Conservation (phyloP, 179 eudicot genomes). For the Nepenthes alata region DNA sequence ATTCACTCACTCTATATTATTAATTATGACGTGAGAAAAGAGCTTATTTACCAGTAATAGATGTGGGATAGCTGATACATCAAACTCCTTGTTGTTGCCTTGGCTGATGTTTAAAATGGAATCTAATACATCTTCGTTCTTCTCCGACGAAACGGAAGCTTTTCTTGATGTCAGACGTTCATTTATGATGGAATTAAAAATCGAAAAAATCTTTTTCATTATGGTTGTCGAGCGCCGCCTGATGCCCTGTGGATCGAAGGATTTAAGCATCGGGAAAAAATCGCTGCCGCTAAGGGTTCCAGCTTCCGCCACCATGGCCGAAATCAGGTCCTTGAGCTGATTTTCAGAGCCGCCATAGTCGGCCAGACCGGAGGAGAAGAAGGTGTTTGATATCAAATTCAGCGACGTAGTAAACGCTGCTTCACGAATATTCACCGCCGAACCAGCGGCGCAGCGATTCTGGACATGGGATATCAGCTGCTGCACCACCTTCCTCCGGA, state of each 20-base stretch:
- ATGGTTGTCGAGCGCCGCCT: conserved; percentile 10
- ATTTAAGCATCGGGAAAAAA: conserved; percentile 16
- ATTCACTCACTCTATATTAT: too few species aligned
- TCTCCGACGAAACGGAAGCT: conserved; percentile 1
- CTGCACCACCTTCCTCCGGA: conserved; percentile 12
- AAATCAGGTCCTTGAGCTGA: conserved; percentile 8
- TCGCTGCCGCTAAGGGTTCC: conserved; percentile 19
- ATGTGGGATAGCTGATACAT: conserved; percentile 7
- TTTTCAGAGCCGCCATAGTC: conserved; percentile 8
- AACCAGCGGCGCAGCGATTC: conserved; percentile 8
- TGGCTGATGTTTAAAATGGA: conserved; percentile 13
- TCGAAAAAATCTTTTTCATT: conserved; percentile 5
- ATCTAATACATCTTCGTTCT: conserved; percentile 17
- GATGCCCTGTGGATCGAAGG: conserved; percentile 18
- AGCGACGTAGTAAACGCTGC: conserved; percentile 15
- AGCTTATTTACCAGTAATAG: conserved; percentile 12
- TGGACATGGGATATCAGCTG: conserved; percentile 12
- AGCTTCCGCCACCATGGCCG: conserved; percentile 13
- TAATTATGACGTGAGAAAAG: not conserved
- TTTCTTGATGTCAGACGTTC: conserved; percentile 10
- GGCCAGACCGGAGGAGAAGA: conserved; percentile 21
- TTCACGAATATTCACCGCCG: conserved; percentile 15
- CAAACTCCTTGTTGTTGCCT: conserved; percentile 10
- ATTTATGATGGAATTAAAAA: conserved; percentile 14
- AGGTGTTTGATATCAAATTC: conserved; percentile 23